These are phyloP conservation scores for Drosera spatulata DNA, from an alignment of 179 eudicot genomes.

Conservation along the genomic window DNA sequence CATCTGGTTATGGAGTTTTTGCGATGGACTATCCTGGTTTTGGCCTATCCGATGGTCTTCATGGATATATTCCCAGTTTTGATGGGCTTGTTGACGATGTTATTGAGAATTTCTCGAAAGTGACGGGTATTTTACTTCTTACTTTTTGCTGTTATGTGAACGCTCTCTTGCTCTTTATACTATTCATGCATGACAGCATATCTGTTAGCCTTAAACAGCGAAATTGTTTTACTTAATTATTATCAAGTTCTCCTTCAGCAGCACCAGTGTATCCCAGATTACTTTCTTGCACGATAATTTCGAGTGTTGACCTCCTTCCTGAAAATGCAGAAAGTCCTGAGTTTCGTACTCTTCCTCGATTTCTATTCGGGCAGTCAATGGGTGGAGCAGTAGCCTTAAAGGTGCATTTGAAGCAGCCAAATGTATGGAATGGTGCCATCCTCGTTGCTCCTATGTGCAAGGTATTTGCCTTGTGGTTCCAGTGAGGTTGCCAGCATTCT, in stretches of 20 bases:
- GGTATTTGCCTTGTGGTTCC: constrained; percentile 23
- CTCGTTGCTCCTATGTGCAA: constrained; percentile 99
- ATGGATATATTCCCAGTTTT: constrained; percentile 73
- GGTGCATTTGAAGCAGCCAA: constrained; percentile 81
- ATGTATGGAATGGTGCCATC: constrained; percentile 85
- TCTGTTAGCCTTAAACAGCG: no score
- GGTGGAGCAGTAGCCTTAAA: constrained; percentile 97
- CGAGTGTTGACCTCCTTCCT: neutral
- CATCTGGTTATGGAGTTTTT: constrained; percentile 80
- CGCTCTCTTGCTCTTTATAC: no score
- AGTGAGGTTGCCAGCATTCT: neutral
- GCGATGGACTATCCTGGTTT: constrained; percentile 98
- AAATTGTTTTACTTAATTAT: no score
- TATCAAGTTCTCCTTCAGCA: no score
- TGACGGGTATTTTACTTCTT: constrained; percentile 40
- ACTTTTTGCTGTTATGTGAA: no score
- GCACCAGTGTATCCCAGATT: no score
- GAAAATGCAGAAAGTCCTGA: constrained; percentile 58
- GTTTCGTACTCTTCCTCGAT: constrained; percentile 42
- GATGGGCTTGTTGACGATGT: constrained; percentile 76
- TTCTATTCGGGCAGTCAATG: constrained; percentile 90
- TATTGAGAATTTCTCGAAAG: constrained; percentile 60
- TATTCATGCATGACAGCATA: no score
- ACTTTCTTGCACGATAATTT: no score
- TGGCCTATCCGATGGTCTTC: constrained; percentile 98